These are phyloP conservation scores for Lactifluus hygrophoroides DNA, from an alignment of 768 basidiomycete genomes.

Conservation along the genomic window DNA sequence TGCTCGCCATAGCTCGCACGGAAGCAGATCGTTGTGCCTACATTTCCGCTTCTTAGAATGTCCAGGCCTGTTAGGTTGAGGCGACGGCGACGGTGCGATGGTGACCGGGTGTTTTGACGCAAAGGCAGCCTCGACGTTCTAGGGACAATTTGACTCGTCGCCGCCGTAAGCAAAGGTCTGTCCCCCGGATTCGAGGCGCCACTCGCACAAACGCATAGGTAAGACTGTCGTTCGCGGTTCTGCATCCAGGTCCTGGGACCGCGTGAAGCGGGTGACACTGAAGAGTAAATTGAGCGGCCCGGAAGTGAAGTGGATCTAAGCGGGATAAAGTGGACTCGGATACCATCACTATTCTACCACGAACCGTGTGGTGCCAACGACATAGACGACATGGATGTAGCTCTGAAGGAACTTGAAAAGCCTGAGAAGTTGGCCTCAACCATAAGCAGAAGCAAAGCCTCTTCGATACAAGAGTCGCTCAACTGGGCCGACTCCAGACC, in stretches of 20 bases:
- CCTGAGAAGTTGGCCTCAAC: slow-evolving; percentile 56
- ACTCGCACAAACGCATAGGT: slow-evolving; percentile 61
- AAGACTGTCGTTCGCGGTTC: slow-evolving; percentile 36
- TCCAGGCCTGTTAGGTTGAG: too few relatives aligned
- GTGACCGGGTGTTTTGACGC: slow-evolving; percentile 19
- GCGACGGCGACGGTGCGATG: slow-evolving; percentile 17
- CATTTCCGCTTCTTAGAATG: slow-evolving; percentile 50
- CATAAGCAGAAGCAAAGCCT: slow-evolving; percentile 41
- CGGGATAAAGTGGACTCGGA: too few relatives aligned
- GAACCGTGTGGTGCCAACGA: not conserved
- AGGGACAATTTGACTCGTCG: slow-evolving; percentile 75
- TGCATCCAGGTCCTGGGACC: slow-evolving; percentile 22
- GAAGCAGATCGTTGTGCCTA: slow-evolving; percentile 45
- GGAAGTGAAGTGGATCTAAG: not conserved
- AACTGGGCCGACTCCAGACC: slow-evolving; percentile 52
- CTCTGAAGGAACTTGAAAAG: slow-evolving; percentile 71
- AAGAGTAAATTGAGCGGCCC: not conserved
- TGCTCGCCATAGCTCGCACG: slow-evolving; percentile 77
- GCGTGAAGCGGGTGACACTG: slow-evolving; percentile 54
- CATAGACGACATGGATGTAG: slow-evolving; percentile 49
- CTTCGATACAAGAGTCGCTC: slow-evolving; percentile 50
- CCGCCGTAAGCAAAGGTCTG: slow-evolving; percentile 72
- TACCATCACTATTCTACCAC: not conserved
- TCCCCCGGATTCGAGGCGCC: slow-evolving; percentile 47
- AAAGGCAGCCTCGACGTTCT: slow-evolving; percentile 61